Evolutionary conservation across 1,284 basidiomycete genomes (phyloP), one percentile per base, ranked within the genome.

Genomic region (Austroboletus novae-zelandiae): DNA sequence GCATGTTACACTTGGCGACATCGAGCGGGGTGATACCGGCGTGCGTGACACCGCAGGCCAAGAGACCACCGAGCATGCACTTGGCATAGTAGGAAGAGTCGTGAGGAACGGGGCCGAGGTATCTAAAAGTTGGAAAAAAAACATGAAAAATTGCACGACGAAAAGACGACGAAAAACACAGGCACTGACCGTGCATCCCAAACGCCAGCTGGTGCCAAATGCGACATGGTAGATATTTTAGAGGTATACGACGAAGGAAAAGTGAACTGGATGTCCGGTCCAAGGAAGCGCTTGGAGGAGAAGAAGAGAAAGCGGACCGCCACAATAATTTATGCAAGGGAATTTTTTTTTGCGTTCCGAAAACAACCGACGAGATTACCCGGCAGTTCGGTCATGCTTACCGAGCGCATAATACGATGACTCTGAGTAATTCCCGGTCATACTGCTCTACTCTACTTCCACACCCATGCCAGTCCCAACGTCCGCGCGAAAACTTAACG

Each of bases 1-100:
- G 94, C 86, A 98, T 97, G 78, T 95, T 92, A 71, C 94, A 97
- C 81, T 98, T 97, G 66, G 91, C 89, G 62, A 95, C 92, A 78
- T 96, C 93, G 63, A 96, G 84, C 55, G 92, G 92, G 39, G 93
- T 95, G 65, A 94, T 86, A 64, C 88, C 91, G 54, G 94, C 94
- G 73, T 98, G 94, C 61, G 94, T 97, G 71, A 94, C 52, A 75
- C 94, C 92, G 67, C 94, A 98, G 57, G 94, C 93, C 61, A 96
- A 81, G 60, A 83, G 81, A 84, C 94, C 94, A 66, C 93, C 94
- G 57, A 98, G 78, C 83, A 89, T 83, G 67, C 83, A 84, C 72
- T 89, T 89, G 64, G 82, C 70, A 67, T 90, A 90, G 78, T 90
- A 90, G 41, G 72, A 73, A 49, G 72, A 40, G 62, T 90, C 86